These are phyloP conservation scores for Fusarium multiceps DNA, from an alignment of 2,329 filamentous ascomycete species.

Conservation along the genomic window DNA sequence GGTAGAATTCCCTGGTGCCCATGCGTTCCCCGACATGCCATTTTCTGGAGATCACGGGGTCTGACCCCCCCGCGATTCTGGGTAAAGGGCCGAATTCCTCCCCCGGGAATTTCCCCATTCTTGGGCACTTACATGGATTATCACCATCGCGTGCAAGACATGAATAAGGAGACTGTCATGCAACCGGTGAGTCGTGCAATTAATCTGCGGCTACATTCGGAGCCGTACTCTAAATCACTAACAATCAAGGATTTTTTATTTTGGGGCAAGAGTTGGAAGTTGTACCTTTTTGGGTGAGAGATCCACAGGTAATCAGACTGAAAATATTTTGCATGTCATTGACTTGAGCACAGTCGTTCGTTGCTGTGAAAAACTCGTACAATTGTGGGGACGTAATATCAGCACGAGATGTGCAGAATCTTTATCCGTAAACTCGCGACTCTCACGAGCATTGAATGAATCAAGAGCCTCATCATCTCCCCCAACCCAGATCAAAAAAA, in stretches of 20 bases:
- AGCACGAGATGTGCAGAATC: background rate
- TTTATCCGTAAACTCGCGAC: background rate
- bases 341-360: background rate
- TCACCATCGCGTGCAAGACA: background rate
- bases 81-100: constrained; percentile 31
- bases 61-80: constrained; percentile 32
- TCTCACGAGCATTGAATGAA: background rate
- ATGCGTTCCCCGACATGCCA: background rate
- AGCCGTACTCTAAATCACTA: background rate
- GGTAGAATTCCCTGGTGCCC: background rate
- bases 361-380: constrained; percentile 2
- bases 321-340: background rate
- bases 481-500: background rate
- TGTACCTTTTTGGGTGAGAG: constrained; percentile 4
- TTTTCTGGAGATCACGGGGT: constrained; percentile 27
- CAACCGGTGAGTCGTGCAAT: background rate
- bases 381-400: constrained; percentile 1
- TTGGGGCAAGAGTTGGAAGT: background rate
- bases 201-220: constrained; percentile 5
- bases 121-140: background rate
- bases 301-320: constrained; percentile 6
- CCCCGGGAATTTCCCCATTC: constrained; percentile 19
- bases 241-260: background rate
- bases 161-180: background rate
- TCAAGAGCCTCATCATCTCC: constrained; percentile 1